These are phyloP conservation scores for Thermoascus crustaceus DNA, from an alignment of 2,329 filamentous ascomycete genomes.

Conservation along the genomic window DNA sequence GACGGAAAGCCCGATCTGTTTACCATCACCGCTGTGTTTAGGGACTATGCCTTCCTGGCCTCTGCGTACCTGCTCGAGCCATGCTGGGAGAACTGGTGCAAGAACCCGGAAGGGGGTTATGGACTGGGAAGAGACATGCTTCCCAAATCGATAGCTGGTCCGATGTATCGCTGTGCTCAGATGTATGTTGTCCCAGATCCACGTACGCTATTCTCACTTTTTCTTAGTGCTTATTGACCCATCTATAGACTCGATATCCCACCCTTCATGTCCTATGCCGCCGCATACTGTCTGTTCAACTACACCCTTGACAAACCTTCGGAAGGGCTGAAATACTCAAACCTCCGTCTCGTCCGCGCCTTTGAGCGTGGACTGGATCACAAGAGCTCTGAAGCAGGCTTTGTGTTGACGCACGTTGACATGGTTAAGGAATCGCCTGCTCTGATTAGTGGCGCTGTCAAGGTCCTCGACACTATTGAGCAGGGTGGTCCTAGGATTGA, in stretches of 20 bases:
- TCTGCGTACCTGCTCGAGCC: conserved; percentile 87
- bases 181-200: conserved; percentile 54
- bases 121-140: conserved; percentile 67
- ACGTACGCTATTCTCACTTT: not conserved
- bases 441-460: conserved; percentile 64
- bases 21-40: conserved; percentile 75
- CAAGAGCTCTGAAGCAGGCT: conserved; percentile 81
- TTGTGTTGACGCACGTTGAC: conserved; percentile 91
- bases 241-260: conserved; percentile 59
- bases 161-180: conserved; percentile 74
- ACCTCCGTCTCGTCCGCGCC: conserved; percentile 76
- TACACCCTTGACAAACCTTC: conserved; percentile 52
- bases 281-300: conserved; percentile 56
- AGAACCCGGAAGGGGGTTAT: conserved; percentile 57
- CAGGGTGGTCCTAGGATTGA: conserved; percentile 41
- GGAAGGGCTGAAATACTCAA: conserved; percentile 48
- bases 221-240: conserved; percentile 8
- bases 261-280: conserved; percentile 82
- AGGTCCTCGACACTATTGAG: conserved; percentile 54
- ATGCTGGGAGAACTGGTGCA: conserved; percentile 65
- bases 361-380: conserved; percentile 87
- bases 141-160: conserved; percentile 66
- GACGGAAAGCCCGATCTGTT: conserved; percentile 59
- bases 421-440: conserved; percentile 84
- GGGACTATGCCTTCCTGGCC: conserved; percentile 85